These are phyloP conservation scores for Hepatocystis sp. DNA, from an alignment of 169 alveolate genomes.

Conservation along the genomic window DNA sequence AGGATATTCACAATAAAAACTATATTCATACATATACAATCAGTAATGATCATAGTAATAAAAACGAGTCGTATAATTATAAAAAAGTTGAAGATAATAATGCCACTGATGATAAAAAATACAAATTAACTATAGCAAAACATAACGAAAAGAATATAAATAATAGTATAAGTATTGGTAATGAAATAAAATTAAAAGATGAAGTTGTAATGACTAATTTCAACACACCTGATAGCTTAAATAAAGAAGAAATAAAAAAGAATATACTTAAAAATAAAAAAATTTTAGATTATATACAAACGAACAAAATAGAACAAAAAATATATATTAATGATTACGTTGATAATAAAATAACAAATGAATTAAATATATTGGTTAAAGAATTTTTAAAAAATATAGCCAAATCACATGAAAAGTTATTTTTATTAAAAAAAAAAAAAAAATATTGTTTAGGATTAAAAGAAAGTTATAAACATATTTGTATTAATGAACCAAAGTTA, in stretches of 20 bases:
- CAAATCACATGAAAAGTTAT: slow-evolving; percentile 52
- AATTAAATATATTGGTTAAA: slow-evolving; percentile 53
- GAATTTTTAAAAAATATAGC: slow-evolving; percentile 40
- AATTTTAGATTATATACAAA: slow-evolving; percentile 37
- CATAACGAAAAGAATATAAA: too few relatives aligned
- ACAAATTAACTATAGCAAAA: too few relatives aligned
- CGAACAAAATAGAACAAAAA: slow-evolving; percentile 39
- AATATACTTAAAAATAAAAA: slow-evolving; percentile 46
- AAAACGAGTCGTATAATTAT: neutral
- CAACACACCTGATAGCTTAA: neutral
- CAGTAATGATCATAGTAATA: too few relatives aligned
- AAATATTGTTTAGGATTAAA: slow-evolving; percentile 41
- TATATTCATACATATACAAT: neutral
- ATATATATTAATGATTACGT: slow-evolving; percentile 57
- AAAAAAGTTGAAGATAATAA: neutral
- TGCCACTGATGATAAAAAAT: neutral
- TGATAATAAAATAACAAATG: slow-evolving; percentile 47
- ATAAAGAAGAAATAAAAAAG: slow-evolving; percentile 14
- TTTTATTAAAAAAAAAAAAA: slow-evolving; percentile 27
- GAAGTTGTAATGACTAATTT: too few relatives aligned
- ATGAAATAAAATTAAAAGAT: too few relatives aligned
- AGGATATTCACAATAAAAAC: neutral
- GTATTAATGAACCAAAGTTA: slow-evolving; percentile 57
- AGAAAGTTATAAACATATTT: slow-evolving; percentile 44
- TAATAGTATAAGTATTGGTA: too few relatives aligned